Conservation (phyloP, 805 yeast genomes). For the Wickerhamomyces sydowiorum region DNA sequence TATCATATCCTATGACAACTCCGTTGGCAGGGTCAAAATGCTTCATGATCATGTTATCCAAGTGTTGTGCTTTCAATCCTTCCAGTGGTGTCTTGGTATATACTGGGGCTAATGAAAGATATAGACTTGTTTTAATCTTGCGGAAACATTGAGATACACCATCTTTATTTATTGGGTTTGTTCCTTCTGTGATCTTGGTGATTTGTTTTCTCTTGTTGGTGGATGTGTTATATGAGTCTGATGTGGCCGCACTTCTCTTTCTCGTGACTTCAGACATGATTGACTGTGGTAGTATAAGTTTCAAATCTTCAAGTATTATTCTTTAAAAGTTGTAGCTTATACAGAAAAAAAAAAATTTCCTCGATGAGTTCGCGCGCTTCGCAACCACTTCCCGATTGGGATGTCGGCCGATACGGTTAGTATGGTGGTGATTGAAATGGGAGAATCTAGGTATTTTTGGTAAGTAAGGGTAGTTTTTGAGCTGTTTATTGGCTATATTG, state of each 20-base stretch:
- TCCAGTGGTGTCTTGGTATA: slow-evolving; percentile 61
- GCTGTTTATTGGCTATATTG: too few relatives aligned
- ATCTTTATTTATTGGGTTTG: slow-evolving; percentile 32
- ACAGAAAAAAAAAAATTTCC: neutral
- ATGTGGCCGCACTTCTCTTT: slow-evolving; percentile 1
- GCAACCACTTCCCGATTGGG: neutral
- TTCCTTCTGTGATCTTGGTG: slow-evolving; percentile 16
- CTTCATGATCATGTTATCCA: slow-evolving; percentile 86
- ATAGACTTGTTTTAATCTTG: slow-evolving; percentile 52
- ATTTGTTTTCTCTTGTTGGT: slow-evolving; percentile 6
- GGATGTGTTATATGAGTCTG: neutral
- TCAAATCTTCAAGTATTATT: neutral
- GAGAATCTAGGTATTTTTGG: neutral
- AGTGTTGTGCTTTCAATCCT: slow-evolving; percentile 83
- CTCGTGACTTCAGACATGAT: slow-evolving; percentile 1
- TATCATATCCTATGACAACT: slow-evolving; percentile 74
- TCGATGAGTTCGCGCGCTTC: neutral
- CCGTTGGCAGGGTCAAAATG: slow-evolving; percentile 71
- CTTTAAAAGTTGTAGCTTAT: neutral
- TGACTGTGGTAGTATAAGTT: neutral
- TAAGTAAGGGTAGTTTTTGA: neutral
- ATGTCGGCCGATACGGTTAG: neutral
- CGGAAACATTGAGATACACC: slow-evolving; percentile 69
- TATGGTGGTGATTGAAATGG: neutral
- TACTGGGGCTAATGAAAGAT: slow-evolving; percentile 85